A percentile compares a stretch with the other conserved stretches of the same genome.
Conservation (phyloP, 1,284 basidiomycete genomes). For the Cerrena zonata region DNA sequence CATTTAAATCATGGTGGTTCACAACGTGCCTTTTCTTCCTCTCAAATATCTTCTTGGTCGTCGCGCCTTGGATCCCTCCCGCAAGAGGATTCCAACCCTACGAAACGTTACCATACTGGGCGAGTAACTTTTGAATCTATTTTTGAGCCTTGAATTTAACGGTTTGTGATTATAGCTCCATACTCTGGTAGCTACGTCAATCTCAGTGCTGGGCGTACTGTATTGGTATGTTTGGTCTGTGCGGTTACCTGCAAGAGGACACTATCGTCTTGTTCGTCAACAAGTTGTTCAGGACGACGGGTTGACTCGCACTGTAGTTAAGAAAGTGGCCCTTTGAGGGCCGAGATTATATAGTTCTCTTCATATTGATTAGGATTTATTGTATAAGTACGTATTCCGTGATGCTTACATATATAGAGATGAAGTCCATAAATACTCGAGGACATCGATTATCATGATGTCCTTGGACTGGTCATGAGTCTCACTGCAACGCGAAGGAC, state of each 20-base stretch:
- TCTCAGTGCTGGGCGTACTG: conserved; percentile 45
- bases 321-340: conserved; percentile 5
- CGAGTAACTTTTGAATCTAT: conserved; percentile 28
- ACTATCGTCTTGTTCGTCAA: conserved; percentile 46
- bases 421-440: too few relatives aligned
- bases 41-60: conserved; percentile 56
- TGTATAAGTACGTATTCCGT: too few relatives aligned
- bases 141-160: background rate
- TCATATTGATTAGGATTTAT: too few relatives aligned
- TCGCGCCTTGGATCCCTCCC: conserved; percentile 58
- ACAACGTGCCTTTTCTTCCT: conserved; percentile 51
- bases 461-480: too few relatives aligned
- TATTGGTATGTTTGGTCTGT: conserved; percentile 58
- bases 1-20: conserved; percentile 48
- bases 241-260: conserved; percentile 47
- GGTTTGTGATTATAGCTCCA: conserved; percentile 40
- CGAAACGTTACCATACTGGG: conserved; percentile 58
- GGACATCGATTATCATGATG: too few relatives aligned
- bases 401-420: too few relatives aligned
- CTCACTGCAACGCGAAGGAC: too few relatives aligned
- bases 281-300: conserved; percentile 50
- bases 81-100: conserved; percentile 45
- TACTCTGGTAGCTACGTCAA: conserved; percentile 41
- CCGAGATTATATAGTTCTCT: too few relatives aligned
- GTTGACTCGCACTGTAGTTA: conserved; percentile 18